Percentiles rank a stretch among this genome's conserved stretches.
Evolutionary conservation across 805 yeast species (phyloP).

Genomic region (Debaryomyces hansenii): DNA sequence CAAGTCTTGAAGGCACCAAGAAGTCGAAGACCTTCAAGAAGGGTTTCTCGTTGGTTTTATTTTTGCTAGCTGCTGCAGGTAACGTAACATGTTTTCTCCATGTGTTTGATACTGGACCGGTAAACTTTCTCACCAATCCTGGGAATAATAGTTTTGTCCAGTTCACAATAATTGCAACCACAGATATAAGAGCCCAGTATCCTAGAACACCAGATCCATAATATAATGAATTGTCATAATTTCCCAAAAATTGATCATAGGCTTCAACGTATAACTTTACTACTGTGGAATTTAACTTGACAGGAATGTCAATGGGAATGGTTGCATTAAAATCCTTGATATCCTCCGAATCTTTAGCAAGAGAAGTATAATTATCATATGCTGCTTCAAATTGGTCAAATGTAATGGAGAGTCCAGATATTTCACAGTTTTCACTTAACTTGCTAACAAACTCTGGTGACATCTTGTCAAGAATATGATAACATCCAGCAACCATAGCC

Average conservation of each 20-base stretch:
- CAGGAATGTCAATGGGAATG: slow-evolving; percentile 22
- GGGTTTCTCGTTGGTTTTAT: slow-evolving; percentile 20
- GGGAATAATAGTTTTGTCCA: slow-evolving; percentile 45
- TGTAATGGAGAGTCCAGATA: slow-evolving; percentile 19
- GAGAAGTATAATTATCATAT: slow-evolving; percentile 9
- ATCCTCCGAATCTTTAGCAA: slow-evolving; percentile 16
- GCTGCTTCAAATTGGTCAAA: slow-evolving; percentile 15
- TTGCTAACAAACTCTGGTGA: slow-evolving; percentile 7
- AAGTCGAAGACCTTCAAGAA: slow-evolving; percentile 17
- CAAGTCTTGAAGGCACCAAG: slow-evolving; percentile 38
- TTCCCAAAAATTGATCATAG: slow-evolving; percentile 19
- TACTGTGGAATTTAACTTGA: slow-evolving; percentile 17
- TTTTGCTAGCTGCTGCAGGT: slow-evolving; percentile 20
- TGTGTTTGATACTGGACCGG: slow-evolving; percentile 24
- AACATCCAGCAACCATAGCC: slow-evolving; percentile 34
- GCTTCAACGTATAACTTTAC: slow-evolving; percentile 11
- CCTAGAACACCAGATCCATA: slow-evolving; percentile 43
- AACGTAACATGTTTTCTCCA: slow-evolving; percentile 21
- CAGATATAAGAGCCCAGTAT: slow-evolving; percentile 48
- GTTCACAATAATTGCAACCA: slow-evolving; percentile 42
- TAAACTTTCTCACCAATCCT: slow-evolving; percentile 22
- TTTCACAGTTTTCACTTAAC: slow-evolving; percentile 19
- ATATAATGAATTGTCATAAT: slow-evolving; percentile 22
- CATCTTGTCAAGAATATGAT: slow-evolving; percentile 8
- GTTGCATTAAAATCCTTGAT: slow-evolving; percentile 23